Evolutionary conservation across 2,329 filamentous ascomycete genomes (phyloP).

Genomic region (Penicillium sumatraense): DNA sequence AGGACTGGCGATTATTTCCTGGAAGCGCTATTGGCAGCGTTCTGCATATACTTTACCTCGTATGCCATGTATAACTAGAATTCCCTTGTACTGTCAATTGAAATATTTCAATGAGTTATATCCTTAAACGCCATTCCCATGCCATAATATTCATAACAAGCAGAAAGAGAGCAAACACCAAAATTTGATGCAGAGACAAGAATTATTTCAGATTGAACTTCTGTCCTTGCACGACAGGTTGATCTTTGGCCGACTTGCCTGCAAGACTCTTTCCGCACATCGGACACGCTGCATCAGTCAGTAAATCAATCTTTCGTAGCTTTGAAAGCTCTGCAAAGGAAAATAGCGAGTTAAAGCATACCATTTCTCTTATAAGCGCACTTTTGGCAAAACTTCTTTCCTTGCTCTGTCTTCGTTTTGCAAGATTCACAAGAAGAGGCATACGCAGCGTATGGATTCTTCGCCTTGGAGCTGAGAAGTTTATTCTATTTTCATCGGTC

Average conservation of each 20-base stretch:
- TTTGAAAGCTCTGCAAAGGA: no score
- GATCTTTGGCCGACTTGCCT: constrained; percentile 51
- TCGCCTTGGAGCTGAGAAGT: constrained; percentile 65
- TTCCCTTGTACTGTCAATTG: constrained; percentile 29
- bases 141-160: not conserved
- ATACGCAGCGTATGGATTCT: constrained; percentile 69
- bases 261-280: constrained; percentile 64
- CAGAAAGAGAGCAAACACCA: not conserved
- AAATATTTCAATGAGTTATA: constrained; percentile 12
- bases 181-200: not conserved
- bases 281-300: constrained; percentile 56
- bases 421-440: constrained; percentile 65
- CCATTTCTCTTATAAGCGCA: constrained; percentile 67
- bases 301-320: constrained; percentile 10
- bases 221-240: constrained; percentile 62
- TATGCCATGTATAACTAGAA: constrained; percentile 47
- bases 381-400: constrained; percentile 63
- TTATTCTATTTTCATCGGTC: constrained; percentile 57
- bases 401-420: constrained; percentile 67
- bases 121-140: not conserved
- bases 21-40: constrained; percentile 27
- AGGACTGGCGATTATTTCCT: constrained; percentile 18
- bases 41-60: constrained; percentile 42
- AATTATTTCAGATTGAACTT: constrained; percentile 66
- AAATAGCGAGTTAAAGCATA: constrained; percentile 39